These are phyloP conservation scores for Syzygium syzygioides DNA, from an alignment of 441 rosid species.

Conservation along the genomic window DNA sequence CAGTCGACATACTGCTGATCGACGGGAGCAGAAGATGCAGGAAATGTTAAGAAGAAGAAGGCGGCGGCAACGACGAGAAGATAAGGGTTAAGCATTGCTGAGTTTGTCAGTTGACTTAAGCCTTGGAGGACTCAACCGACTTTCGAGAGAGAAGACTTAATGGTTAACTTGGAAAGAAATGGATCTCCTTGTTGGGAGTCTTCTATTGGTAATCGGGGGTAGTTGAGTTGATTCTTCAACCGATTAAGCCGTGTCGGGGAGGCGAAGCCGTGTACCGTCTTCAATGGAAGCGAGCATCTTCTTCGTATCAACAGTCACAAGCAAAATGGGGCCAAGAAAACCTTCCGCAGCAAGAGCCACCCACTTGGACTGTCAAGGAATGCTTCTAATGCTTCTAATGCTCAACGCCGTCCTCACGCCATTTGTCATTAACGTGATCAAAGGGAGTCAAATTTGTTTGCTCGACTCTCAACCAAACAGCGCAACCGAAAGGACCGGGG, in stretches of 20 bases:
- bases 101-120: background rate
- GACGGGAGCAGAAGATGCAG: background rate
- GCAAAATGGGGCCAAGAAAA: background rate
- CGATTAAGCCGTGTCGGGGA: background rate
- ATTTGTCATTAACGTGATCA: background rate
- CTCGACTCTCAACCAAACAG: background rate
- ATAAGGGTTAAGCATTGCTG: background rate
- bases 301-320: background rate
- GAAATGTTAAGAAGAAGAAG: background rate
- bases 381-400: background rate
- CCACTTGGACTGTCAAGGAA: background rate
- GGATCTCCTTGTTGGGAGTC: background rate
- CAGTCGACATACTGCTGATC: background rate
- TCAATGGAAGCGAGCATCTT: background rate
- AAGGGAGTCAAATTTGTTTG: background rate
- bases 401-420: background rate
- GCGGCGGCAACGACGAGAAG: background rate
- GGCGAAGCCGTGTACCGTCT: background rate
- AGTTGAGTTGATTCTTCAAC: background rate
- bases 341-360: background rate
- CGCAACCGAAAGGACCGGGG: background rate
- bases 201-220: background rate
- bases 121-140: background rate
- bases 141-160: background rate
- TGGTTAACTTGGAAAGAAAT: background rate